A percentile compares a stretch with the other conserved stretches of the same genome.
Conservation (phyloP, 345 rosid genomes). For the Sisymbrium altissimum region DNA sequence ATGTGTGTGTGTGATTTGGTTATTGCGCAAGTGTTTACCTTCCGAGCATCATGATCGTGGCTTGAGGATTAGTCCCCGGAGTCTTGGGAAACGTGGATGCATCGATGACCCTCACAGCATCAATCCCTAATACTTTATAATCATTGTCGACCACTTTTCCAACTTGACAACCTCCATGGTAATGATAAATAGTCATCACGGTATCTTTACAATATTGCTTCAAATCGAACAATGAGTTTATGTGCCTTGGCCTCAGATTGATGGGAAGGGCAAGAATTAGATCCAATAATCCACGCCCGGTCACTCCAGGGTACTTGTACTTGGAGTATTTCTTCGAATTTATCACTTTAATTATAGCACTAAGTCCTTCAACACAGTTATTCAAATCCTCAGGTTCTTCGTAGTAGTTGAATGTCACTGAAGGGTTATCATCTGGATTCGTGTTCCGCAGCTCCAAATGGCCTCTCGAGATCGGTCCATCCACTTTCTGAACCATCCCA, state of each 20-base stretch:
- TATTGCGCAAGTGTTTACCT: constrained; percentile 38
- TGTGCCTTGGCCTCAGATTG: constrained; percentile 56
- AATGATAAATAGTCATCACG: constrained; percentile 64
- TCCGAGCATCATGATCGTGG: constrained; percentile 77
- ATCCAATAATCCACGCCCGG: constrained; percentile 38
- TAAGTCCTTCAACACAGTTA: constrained; percentile 55
- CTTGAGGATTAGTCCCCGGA: constrained; percentile 74
- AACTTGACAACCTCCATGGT: constrained; percentile 68
- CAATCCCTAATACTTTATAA: constrained; percentile 53
- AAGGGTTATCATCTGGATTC: constrained; percentile 6
- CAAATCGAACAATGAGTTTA: constrained; percentile 35
- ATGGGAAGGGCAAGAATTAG: constrained; percentile 45
- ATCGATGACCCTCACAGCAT: constrained; percentile 52
- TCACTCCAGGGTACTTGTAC: constrained; percentile 39
- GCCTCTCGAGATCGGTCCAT: constrained; percentile 6
- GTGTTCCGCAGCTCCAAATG: neutral
- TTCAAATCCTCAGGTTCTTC: constrained; percentile 54
- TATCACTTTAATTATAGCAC: constrained; percentile 41
- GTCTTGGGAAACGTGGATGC: constrained; percentile 50
- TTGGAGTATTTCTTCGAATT: constrained; percentile 42
- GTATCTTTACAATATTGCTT: constrained; percentile 62
- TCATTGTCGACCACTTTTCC: constrained; percentile 50
- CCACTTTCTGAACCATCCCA: neutral
- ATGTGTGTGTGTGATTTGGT: neutral
- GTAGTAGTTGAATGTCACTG: constrained; percentile 55